These are phyloP conservation scores for Aphanomyces astaci DNA, from an alignment of 352 stramenopile genomes.

Conservation along the genomic window DNA sequence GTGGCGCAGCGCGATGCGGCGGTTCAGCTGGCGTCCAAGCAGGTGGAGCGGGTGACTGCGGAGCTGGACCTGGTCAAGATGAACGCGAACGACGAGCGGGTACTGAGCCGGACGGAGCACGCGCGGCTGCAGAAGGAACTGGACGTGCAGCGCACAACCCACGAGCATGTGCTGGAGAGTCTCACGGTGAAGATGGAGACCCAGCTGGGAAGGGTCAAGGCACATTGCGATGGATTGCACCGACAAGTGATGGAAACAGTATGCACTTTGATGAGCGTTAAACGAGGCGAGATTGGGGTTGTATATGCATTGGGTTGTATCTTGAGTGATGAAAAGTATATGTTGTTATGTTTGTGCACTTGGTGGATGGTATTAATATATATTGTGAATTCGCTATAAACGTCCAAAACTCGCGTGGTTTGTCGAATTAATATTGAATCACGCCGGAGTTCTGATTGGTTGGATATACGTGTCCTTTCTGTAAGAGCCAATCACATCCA, in stretches of 20 bases:
- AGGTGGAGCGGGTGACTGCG: neutral
- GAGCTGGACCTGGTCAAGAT: conserved; percentile 5
- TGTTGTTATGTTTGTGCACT: too few relatives aligned
- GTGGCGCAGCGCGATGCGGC: neutral
- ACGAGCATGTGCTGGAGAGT: conserved; percentile 58
- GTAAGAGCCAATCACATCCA: too few relatives aligned
- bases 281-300: too few relatives aligned
- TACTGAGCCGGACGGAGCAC: neutral
- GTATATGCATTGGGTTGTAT: neutral
- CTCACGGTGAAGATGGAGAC: conserved; percentile 52
- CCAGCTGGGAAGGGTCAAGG: conserved; percentile 51
- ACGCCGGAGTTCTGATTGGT: too few relatives aligned
- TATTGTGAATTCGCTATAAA: too few relatives aligned
- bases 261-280: too few relatives aligned
- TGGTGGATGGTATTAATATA: too few relatives aligned
- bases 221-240: conserved; percentile 58
- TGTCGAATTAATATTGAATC: too few relatives aligned
- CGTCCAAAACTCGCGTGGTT: too few relatives aligned
- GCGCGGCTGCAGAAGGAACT: conserved; percentile 6
- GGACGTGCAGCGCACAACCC: conserved; percentile 24
- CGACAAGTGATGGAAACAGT: too few relatives aligned
- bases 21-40: neutral
- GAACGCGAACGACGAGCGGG: neutral
- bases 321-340: neutral
- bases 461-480: too few relatives aligned